A percentile compares a stretch with the other conserved stretches of the same genome.
These are phyloP conservation scores for Pyrenophora seminiperda DNA, from an alignment of 2,329 filamentous ascomycete genomes.

Conservation along the genomic window DNA sequence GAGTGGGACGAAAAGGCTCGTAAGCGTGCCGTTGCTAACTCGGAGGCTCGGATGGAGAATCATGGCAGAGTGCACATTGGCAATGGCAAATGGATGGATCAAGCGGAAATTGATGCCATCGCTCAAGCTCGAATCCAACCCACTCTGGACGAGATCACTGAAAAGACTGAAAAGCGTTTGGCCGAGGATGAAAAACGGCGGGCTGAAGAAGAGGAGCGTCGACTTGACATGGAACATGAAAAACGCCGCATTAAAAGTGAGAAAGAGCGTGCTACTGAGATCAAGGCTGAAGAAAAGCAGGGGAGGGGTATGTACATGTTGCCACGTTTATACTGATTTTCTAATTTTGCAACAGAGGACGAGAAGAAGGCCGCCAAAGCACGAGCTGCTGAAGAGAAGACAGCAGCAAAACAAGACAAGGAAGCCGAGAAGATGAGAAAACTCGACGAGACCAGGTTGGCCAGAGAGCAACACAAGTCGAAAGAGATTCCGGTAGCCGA, in stretches of 20 bases:
- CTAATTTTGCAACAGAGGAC: conserved; percentile 53
- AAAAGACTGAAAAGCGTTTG: conserved; percentile 73
- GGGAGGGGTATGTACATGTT: conserved; percentile 60
- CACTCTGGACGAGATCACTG: conserved; percentile 81
- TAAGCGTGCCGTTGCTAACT: conserved; percentile 69
- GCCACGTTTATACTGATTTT: background rate
- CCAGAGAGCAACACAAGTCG: conserved; percentile 60
- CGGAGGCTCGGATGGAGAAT: conserved; percentile 63
- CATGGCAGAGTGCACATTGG: conserved; percentile 72
- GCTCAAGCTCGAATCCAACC: conserved; percentile 79
- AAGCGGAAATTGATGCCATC: conserved; percentile 77
- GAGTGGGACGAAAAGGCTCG: conserved; percentile 82
- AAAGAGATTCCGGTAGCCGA: conserved; percentile 38
- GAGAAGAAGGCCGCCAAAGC: conserved; percentile 57
- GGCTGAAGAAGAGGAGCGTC: conserved; percentile 66
- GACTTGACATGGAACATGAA: conserved; percentile 68
- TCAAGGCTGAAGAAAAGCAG: conserved; percentile 54
- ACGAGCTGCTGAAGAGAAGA: conserved; percentile 59
- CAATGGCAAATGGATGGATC: conserved; percentile 78
- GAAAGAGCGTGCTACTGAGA: conserved; percentile 55
- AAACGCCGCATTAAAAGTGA: conserved; percentile 64
- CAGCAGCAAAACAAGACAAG: conserved; percentile 44
- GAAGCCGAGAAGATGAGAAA: conserved; percentile 55
- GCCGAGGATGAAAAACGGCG: conserved; percentile 71
- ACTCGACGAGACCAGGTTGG: conserved; percentile 58